phyloP scores from a whole-genome alignment of 1,284 basidiomycete species.

The Coriolopsis trogii region DNA sequence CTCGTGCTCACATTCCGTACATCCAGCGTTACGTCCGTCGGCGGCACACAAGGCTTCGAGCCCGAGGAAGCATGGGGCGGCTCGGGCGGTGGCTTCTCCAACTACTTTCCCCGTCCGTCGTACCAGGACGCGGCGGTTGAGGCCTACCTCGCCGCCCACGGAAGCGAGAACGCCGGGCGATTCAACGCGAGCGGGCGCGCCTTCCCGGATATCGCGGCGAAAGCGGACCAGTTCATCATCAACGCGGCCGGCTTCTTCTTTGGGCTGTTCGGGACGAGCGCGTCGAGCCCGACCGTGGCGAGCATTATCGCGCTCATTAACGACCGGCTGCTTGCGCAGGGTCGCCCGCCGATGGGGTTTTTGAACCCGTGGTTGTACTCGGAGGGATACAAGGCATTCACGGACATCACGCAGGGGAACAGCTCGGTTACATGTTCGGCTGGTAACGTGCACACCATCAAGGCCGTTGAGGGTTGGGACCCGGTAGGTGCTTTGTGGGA shows the following conservation, averaged over 20 bases:
- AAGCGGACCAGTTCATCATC: slow-evolving; percentile 32
- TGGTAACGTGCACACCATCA: slow-evolving; percentile 40
- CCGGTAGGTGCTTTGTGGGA: slow-evolving; percentile 37
- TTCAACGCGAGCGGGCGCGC: slow-evolving; percentile 35
- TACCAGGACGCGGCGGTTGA: slow-evolving; percentile 42
- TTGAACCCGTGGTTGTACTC: slow-evolving; percentile 48
- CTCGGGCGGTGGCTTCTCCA: slow-evolving; percentile 66
- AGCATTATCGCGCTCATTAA: slow-evolving; percentile 58
- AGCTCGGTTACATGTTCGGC: slow-evolving; percentile 30
- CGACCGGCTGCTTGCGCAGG: slow-evolving; percentile 45
- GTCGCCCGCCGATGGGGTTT: slow-evolving; percentile 47
- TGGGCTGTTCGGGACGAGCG: slow-evolving; percentile 51
- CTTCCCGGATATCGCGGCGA: slow-evolving; percentile 37
- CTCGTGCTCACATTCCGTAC: background rate
- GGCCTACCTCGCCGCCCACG: slow-evolving; percentile 31
- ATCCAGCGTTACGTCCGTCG: slow-evolving; percentile 59
- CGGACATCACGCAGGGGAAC: slow-evolving; percentile 29
- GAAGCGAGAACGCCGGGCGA: slow-evolving; percentile 31
- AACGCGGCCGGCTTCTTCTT: slow-evolving; percentile 43
- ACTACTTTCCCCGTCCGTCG: slow-evolving; percentile 41
- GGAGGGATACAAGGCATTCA: slow-evolving; percentile 22
- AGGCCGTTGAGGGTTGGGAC: slow-evolving; percentile 44
- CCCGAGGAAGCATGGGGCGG: slow-evolving; percentile 52
- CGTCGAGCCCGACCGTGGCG: slow-evolving; percentile 54
- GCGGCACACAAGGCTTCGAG: slow-evolving; percentile 49